Evolutionary conservation across 1,284 basidiomycete species (phyloP), one percentile per base, ranked within the genome.

Genomic region (Sanghuangporus baumii): DNA sequence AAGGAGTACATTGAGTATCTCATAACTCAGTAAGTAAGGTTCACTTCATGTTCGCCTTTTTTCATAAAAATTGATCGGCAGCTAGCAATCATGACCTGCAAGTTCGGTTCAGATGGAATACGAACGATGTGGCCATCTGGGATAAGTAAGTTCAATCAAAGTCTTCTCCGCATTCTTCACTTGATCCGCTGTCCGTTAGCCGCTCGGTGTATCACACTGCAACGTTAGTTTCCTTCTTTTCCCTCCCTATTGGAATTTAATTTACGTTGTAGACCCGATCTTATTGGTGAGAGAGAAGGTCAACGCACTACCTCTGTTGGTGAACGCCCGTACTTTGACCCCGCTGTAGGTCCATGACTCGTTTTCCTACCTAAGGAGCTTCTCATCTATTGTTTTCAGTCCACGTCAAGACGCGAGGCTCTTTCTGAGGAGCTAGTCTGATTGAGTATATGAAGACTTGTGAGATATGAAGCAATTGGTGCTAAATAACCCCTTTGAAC

Each of bases 41-140:
- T 14, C 12, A 37, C 26, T 6, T 20, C 12, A 14, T 8, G 12
- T 20, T 51, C 31, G 47, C 11, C 23, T 16, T 12, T 5, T 50
- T 20, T 51, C 12, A 16, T 59, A 3, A 18, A 7, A 78, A n/a
- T n/a, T n/a, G n/a, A n/a, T n/a, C n/a, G n/a, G n/a, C n/a, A n/a
- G n/a, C n/a, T n/a, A n/a, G n/a, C n/a, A n/a, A n/a, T n/a, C n/a
- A n/a, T n/a, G n/a, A n/a, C 61, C 65, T 79, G 20, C 80, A 81
- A 69, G 78, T 79, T 18, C 72, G 80, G 34, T 78, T 78, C 75
- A 72, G 74, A 41, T 81, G 80, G 78, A 70, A 73, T 18, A 66
- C 70, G 40, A 63, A 75, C 65, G 69, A 70, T 26, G 63, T 78
- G 9, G 76, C 76, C 2, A 74, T 80, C 59, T 80, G 78, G 78